phyloP scores from a whole-genome alignment of 768 basidiomycete species.

The Dictyophora rubrovolvata region DNA sequence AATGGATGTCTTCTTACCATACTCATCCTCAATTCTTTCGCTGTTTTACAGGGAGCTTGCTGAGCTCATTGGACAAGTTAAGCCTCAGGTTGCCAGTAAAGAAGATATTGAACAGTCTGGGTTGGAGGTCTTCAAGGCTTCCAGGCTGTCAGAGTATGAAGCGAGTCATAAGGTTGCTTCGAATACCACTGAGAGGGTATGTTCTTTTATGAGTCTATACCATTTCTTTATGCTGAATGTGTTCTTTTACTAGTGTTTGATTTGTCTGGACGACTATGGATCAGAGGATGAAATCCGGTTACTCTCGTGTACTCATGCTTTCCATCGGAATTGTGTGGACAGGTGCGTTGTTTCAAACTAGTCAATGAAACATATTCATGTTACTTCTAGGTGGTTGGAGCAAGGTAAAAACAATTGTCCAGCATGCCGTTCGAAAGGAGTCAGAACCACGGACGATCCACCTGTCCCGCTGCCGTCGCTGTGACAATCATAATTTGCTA shows the following conservation, averaged over 20 bases:
- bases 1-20: conserved; percentile 11
- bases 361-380: background rate
- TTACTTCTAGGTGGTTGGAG: conserved; percentile 54
- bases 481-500: background rate
- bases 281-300: conserved; percentile 70
- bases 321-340: conserved; percentile 83
- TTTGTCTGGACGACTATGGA: conserved; percentile 83
- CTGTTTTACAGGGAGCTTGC: conserved; percentile 56
- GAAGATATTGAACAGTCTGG: conserved; percentile 83
- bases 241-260: conserved; percentile 47
- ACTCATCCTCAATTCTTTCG: background rate
- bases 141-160: conserved; percentile 37
- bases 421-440: conserved; percentile 56
- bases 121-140: conserved; percentile 60
- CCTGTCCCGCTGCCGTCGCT: background rate
- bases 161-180: conserved; percentile 52
- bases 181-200: conserved; percentile 74
- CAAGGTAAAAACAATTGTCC: conserved; percentile 86
- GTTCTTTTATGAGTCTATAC: conserved; percentile 17
- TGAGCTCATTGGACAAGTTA: conserved; percentile 72
- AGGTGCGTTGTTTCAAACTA: conserved; percentile 8
- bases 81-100: conserved; percentile 71
- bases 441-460: conserved; percentile 1
- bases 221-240: background rate
- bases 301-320: conserved; percentile 78